A percentile compares a stretch with the other conserved stretches of the same genome.
These are phyloP conservation scores for Cystobasidium onofrii DNA, from an alignment of 768 basidiomycete genomes.

Conservation along the genomic window DNA sequence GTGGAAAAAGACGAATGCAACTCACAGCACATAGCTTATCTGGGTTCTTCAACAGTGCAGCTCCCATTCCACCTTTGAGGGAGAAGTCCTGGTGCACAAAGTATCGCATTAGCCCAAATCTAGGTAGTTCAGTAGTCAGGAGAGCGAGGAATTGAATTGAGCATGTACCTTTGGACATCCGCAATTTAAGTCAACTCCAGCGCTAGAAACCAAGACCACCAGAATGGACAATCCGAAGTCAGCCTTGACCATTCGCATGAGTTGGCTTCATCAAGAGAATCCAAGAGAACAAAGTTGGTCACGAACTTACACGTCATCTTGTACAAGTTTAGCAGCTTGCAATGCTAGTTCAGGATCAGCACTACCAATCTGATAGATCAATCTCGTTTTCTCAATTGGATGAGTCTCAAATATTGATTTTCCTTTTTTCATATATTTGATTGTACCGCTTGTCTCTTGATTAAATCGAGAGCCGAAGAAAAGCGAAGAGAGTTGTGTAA, in stretches of 20 bases:
- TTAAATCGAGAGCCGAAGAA: no score
- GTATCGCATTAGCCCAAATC: no score
- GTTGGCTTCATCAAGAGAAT: no score
- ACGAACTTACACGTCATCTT: constrained; percentile 63
- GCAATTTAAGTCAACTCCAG: constrained; percentile 93
- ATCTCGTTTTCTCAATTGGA: constrained; percentile 84
- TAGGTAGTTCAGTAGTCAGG: no score
- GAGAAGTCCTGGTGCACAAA: constrained; percentile 34
- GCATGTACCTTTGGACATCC: constrained; percentile 54
- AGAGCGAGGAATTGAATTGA: no score
- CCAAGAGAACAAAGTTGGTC: no score
- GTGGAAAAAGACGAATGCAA: neutral
- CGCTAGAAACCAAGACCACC: constrained; percentile 42
- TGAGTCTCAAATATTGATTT: constrained; percentile 85
- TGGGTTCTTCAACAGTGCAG: constrained; percentile 82
- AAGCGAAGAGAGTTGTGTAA: no score
- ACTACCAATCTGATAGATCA: constrained; percentile 93
- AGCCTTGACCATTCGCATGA: no score
- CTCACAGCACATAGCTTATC: constrained; percentile 62
- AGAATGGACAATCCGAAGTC: neutral
- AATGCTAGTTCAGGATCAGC: constrained; percentile 82
- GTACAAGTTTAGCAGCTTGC: constrained; percentile 75
- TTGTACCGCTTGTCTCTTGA: constrained; percentile 70
- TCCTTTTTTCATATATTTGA: constrained; percentile 73
- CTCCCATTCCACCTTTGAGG: constrained; percentile 73